Evolutionary conservation across 176 grass and related monocot genomes (phyloP), one percentile per base, ranked within the genome.

Genomic region (Oropetium thomaeum): DNA sequence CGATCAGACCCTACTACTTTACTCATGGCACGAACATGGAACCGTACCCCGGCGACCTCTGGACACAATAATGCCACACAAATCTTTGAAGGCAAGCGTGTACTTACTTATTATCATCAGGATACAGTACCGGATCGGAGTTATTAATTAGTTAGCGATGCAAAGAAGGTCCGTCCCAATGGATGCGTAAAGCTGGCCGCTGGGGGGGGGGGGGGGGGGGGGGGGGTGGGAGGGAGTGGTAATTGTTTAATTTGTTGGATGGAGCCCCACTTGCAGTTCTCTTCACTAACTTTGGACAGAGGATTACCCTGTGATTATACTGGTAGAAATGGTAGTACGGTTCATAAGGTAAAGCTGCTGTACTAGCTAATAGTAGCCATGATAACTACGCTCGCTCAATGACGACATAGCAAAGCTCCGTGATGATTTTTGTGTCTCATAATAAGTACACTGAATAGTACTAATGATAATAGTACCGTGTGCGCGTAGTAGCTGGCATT

Each of bases 1-100:
- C n/a, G n/a, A n/a, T 16, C 26, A 29, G 7, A 53, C n/a, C 10
- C n/a, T n/a, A 29, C 4, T 31, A 15, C 15, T n/a, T n/a, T n/a
- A 1, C 16, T 10, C 65, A 10, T 34, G 6, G 8, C 62, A 17
- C 29, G 28, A 22, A 22, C 63, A n/a, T 17, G 44, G 12, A 67
- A 40, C 13, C 20, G 9, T 30, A 5, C 29, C 55, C 8, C 42
- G 42, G 62, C 10, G 62, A 58, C 22, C 7, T 3, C 7, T 28
- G 10, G 60, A 73, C 75, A 73, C 44, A 43, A 79, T 73, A 26
- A 66, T 73, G 68, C n/a, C 22, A 15, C 47, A 39, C 32, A 73
- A 79, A 73, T 47, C 75, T 73, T 85, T 2, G 23, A 85, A 79
- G 82, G 59, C 82, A 85, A 57, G 83, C 30, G 49, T 44, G 47